Evolutionary conservation across 257 asterid species (phyloP).

Genomic region (Nicotiana attenuata): DNA sequence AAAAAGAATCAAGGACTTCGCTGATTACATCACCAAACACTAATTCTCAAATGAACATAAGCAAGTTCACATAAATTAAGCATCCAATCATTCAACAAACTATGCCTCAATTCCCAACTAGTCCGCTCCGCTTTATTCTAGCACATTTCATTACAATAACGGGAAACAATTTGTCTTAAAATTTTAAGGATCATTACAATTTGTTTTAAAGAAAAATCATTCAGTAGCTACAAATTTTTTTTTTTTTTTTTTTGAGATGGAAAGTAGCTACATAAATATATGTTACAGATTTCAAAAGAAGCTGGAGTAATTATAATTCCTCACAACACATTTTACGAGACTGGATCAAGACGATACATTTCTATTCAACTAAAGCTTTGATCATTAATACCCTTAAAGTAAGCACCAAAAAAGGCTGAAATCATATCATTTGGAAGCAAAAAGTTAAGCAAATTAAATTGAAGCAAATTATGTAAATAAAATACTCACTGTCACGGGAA

Average conservation of each 20-base stretch:
- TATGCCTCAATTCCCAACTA: not conserved
- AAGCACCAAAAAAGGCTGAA: not conserved
- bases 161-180: not conserved
- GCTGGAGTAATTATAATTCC: not conserved
- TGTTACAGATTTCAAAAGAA: not conserved
- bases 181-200: no score
- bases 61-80: not conserved
- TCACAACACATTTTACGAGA: not conserved
- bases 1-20: not conserved
- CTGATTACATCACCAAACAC: not conserved
- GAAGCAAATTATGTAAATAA: not conserved
- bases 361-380: not conserved
- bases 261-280: no score
- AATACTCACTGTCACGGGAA: conserved; percentile 52
- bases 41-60: not conserved
- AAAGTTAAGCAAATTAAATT: not conserved
- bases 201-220: not conserved
- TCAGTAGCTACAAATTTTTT: not conserved
- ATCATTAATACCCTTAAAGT: not conserved
- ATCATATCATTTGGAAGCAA: not conserved
- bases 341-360: not conserved
- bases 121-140: not conserved
- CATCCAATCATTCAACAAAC: not conserved
- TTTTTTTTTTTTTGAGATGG: no score
- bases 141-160: not conserved